Percentiles rank a stretch among this genome's conserved stretches.
Conservation (phyloP, 2,329 filamentous ascomycete genomes). For the Sporothrix pallida region DNA sequence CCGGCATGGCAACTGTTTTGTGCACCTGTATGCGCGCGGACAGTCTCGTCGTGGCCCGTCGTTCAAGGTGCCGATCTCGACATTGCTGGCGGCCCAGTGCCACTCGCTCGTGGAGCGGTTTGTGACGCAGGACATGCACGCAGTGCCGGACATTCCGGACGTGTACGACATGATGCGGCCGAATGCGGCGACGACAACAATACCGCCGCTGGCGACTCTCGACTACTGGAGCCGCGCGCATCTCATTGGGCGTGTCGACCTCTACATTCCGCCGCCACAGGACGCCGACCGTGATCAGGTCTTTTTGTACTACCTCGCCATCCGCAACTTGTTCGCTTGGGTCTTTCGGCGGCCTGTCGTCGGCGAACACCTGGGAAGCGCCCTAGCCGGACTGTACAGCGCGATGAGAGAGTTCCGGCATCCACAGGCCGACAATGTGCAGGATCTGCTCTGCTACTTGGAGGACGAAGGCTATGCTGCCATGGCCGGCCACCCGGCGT, state of each 20-base stretch:
- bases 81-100: constrained; percentile 64
- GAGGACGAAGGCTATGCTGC: constrained; percentile 73
- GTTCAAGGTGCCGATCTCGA: constrained; percentile 67
- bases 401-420: constrained; percentile 68
- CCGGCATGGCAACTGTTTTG: constrained; percentile 69
- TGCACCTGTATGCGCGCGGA: constrained; percentile 71
- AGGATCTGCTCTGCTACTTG: constrained; percentile 68
- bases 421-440: constrained; percentile 59
- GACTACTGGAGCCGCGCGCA: constrained; percentile 37
- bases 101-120: constrained; percentile 64
- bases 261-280: constrained; percentile 72
- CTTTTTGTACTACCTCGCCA: constrained; percentile 69
- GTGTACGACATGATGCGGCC: constrained; percentile 33
- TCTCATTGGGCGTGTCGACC: constrained; percentile 52
- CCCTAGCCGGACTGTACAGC: constrained; percentile 68
- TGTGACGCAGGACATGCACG: constrained; percentile 46
- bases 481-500: constrained; percentile 67
- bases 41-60: constrained; percentile 70
- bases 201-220: constrained; percentile 39
- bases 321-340: constrained; percentile 78
- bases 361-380: constrained; percentile 67
- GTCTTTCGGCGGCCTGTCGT: constrained; percentile 69
- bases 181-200: constrained; percentile 17
- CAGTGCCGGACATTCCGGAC: constrained; percentile 27
- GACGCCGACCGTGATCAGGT: constrained; percentile 58